phyloP scores from a whole-genome alignment of 495 filamentous ascomycete genomes.

The Podospora pseudopauciseta region DNA sequence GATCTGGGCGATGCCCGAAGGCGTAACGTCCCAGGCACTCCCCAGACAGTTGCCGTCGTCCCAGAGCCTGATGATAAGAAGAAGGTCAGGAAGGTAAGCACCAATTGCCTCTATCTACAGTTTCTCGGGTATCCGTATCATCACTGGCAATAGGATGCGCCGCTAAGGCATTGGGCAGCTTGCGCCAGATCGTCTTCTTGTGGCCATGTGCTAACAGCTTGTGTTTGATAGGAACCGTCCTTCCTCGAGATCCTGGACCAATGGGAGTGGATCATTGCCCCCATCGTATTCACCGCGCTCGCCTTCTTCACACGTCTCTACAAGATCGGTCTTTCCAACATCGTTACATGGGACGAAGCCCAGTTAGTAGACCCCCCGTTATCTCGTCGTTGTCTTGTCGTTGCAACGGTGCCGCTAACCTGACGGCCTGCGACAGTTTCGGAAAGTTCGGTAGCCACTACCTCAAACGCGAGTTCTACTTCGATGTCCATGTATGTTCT shows the following conservation, averaged over 20 bases:
- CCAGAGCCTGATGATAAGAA: conserved; percentile 62
- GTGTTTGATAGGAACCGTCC: conserved; percentile 40
- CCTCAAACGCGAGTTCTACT: conserved; percentile 98
- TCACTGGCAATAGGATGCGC: background rate
- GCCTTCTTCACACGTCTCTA: conserved; percentile 94
- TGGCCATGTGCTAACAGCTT: conserved; percentile 17
- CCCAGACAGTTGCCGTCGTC: conserved; percentile 38
- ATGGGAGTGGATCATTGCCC: conserved; percentile 84
- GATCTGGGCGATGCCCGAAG: conserved; percentile 66
- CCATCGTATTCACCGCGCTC: conserved; percentile 79
- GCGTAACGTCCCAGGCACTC: conserved; percentile 62
- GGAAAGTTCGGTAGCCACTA: conserved; percentile 99
- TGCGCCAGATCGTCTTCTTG: background rate
- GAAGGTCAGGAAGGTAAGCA: conserved; percentile 58
- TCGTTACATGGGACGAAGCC: conserved; percentile 98
- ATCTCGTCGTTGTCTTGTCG: conserved; percentile 2
- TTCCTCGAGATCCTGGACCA: conserved; percentile 63
- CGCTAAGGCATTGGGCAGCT: background rate
- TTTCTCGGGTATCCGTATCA: background rate
- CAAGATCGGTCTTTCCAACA: conserved; percentile 89
- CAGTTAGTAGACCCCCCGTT: conserved; percentile 60
- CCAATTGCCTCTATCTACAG: background rate
- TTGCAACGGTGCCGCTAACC: conserved; percentile 29
- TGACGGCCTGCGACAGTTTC: conserved; percentile 57
- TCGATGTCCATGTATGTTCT: conserved; percentile 67